These are phyloP conservation scores for Boletus pseudo-olivaceus DNA, from an alignment of 768 basidiomycete species.

Conservation along the genomic window DNA sequence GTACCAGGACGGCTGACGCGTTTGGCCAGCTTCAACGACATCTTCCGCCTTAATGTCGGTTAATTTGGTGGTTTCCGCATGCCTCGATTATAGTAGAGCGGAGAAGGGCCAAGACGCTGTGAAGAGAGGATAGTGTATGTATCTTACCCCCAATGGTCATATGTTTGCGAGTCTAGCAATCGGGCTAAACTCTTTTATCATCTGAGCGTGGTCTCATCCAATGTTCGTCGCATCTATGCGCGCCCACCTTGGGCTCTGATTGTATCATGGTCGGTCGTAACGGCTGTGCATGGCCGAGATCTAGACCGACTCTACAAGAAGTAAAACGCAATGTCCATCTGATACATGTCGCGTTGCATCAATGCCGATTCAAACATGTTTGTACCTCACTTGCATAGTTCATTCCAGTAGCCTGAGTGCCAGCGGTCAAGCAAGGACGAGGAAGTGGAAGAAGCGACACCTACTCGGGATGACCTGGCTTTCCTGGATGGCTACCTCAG, in stretches of 20 bases:
- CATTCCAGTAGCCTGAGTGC: slow-evolving; percentile 8
- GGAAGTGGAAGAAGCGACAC: background rate
- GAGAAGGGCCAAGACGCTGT: slow-evolving; percentile 14
- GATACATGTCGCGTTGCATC: background rate
- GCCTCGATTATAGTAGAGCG: background rate
- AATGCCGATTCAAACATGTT: background rate
- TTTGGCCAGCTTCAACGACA: slow-evolving; percentile 67
- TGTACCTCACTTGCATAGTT: slow-evolving; percentile 12
- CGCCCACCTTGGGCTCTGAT: background rate
- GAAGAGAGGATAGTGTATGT: slow-evolving; percentile 13
- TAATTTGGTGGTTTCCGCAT: slow-evolving; percentile 7
- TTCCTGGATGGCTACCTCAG: slow-evolving; percentile 10
- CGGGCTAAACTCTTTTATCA: background rate
- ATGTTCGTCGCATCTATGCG: background rate
- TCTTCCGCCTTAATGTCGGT: slow-evolving; percentile 87
- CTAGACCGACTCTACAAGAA: background rate
- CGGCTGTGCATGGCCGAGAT: background rate
- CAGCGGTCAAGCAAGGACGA: background rate
- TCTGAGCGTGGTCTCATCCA: background rate
- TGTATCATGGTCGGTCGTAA: background rate
- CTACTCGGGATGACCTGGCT: slow-evolving; percentile 15
- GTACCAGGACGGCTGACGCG: slow-evolving; percentile 6
- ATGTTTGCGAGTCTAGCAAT: slow-evolving; percentile 5
- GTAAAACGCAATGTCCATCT: background rate
- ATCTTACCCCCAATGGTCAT: slow-evolving; percentile 10